Base-by-base conservation (phyloP, 1,284 basidiomycete species). In the Peniophora sp. region DNA sequence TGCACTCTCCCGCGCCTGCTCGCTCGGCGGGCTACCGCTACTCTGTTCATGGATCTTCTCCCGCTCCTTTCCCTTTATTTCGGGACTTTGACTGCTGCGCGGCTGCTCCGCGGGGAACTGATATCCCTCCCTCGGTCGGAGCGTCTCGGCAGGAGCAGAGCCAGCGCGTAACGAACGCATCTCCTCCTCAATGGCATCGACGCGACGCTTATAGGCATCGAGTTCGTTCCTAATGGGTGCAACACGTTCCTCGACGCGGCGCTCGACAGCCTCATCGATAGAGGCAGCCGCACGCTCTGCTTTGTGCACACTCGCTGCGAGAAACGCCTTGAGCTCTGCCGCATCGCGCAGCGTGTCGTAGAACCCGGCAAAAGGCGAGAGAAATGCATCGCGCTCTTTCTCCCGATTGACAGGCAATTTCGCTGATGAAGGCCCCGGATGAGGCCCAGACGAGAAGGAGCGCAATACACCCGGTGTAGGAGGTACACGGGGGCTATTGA, bases 281-380 rank as follows among this genome's bases (percentile, higher is more conserved):
- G 68, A 67, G 56, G 72, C 65, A 49, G 78, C 69, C 36, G 86
- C 69, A 8, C 73, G 58, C 47, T 76, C 77, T 27, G 80, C 78
- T 60, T 76, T 78, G 59, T 80, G 77, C 36, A 89, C 63, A 65
- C 89, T 86, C 50, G 88, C 85, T 19, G 72, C 70, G 5, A 90
- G 72, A 83, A 85, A 89, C 39, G 63, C 61, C 67, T 87, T 87
- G 52, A 89, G 75, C 60, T 85, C 79, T 60, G 78, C 81, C 41
- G 84, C 80, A 61, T 89, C 85, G 53, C 81, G 78, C 35, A 92
- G 73, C 2, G 86, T 81, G 53, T 88, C 84, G 59, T 89, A 90
- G 65, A 91, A 89, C 52, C 74, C 63, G 60, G 85, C 85, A 56
- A 91, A 92, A 1, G 85, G 85, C 0, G 83, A 78, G 48, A 90